phyloP scores from a whole-genome alignment of 1,284 basidiomycete species.

The Leccinum insigne region DNA sequence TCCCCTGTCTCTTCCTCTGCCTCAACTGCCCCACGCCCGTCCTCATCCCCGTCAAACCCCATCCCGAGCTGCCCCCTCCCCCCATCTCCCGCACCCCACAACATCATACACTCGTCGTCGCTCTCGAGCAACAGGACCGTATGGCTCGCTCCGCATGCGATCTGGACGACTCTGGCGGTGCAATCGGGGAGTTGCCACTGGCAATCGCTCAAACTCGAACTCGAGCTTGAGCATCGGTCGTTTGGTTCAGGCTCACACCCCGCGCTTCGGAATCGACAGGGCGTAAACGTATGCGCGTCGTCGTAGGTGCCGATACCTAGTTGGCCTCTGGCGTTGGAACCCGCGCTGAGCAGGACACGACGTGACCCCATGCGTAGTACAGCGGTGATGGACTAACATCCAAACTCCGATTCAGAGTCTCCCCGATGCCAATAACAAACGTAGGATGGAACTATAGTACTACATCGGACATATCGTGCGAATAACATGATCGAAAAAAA shows the following conservation, averaged over 20 bases:
- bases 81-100: conserved; percentile 74
- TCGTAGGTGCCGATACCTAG: conserved; percentile 30
- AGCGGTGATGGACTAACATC: background rate
- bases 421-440: background rate
- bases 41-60: background rate
- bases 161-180: conserved; percentile 13
- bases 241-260: background rate
- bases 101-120: conserved; percentile 31
- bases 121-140: conserved; percentile 26
- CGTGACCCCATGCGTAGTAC: background rate
- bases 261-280: conserved; percentile 22
- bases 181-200: conserved; percentile 8
- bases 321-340: conserved; percentile 36
- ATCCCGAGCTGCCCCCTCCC: conserved; percentile 62
- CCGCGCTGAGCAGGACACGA: conserved; percentile 26
- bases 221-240: background rate
- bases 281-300: conserved; percentile 28
- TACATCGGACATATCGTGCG: conserved; percentile 21
- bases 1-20: background rate
- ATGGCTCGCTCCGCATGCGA: conserved; percentile 36
- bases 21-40: background rate
- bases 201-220: conserved; percentile 4
- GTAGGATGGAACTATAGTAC: conserved; percentile 2
- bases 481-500: conserved; percentile 7
- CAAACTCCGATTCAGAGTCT: background rate